A percentile compares a stretch with the other conserved stretches of the same genome.
These are phyloP conservation scores for Fusarium sp. DNA, from an alignment of 2,329 filamentous ascomycete species.

Conservation along the genomic window DNA sequence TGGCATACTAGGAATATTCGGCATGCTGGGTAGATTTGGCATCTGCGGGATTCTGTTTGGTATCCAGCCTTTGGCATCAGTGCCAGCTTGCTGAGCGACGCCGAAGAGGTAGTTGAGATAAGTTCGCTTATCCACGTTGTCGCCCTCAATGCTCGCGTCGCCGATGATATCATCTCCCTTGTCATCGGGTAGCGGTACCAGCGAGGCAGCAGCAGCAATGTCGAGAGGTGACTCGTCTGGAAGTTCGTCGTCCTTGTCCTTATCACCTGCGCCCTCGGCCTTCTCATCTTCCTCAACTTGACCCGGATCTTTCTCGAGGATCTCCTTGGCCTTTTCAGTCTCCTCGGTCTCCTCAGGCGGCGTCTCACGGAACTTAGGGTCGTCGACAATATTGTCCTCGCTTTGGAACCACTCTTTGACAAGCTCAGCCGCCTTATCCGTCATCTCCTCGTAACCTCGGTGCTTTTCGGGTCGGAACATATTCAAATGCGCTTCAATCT, in stretches of 20 bases:
- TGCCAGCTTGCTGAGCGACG: conserved; percentile 65
- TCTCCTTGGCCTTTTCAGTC: conserved; percentile 48
- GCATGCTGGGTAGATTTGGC: conserved; percentile 53
- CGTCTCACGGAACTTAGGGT: conserved; percentile 61
- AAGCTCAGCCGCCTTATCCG: conserved; percentile 69
- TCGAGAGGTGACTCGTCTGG: conserved; percentile 62
- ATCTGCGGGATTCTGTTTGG: conserved; percentile 60
- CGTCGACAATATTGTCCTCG: conserved; percentile 62
- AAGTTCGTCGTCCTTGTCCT: conserved; percentile 39
- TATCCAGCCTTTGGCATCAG: conserved; percentile 60
- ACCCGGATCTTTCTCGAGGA: conserved; percentile 41
- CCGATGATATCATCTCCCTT: conserved; percentile 53
- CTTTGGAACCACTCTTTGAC: conserved; percentile 71
- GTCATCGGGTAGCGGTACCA: conserved; percentile 64
- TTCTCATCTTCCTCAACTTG: conserved; percentile 31
- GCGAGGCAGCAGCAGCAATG: conserved; percentile 66
- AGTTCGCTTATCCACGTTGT: conserved; percentile 56
- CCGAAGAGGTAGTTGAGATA: conserved; percentile 67
- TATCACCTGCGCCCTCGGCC: conserved; percentile 8
- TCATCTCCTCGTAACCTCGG: conserved; percentile 74
- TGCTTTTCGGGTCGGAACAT: conserved; percentile 76
- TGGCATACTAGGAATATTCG: conserved; percentile 51
- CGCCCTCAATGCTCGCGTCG: conserved; percentile 53
- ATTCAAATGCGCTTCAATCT: conserved; percentile 79
- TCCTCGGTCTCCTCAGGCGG: conserved; percentile 55